These are phyloP conservation scores for Fusarium falciforme DNA, from an alignment of 2,329 filamentous ascomycete genomes.

Conservation along the genomic window DNA sequence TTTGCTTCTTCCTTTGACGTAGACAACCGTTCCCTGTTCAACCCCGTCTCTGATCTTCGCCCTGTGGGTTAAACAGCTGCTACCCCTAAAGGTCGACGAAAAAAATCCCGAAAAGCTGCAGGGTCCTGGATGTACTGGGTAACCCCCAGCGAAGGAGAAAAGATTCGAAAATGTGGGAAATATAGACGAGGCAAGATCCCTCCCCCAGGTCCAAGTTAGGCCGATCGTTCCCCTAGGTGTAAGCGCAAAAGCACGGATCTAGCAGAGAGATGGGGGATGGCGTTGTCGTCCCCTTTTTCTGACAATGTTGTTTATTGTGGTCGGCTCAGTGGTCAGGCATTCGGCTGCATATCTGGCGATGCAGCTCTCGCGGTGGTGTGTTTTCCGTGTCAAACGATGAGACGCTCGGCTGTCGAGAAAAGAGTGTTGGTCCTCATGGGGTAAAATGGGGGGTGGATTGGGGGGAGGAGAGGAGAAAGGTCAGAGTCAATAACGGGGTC, in stretches of 20 bases:
- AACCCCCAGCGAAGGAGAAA: background rate
- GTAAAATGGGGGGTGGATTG: background rate
- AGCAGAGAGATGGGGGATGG: conserved; percentile 10
- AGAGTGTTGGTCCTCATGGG: background rate
- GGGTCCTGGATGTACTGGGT: background rate
- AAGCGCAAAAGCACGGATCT: conserved; percentile 27
- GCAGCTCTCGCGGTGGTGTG: conserved; percentile 1
- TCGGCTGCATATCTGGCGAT: conserved; percentile 16
- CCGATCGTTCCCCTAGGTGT: conserved; percentile 6
- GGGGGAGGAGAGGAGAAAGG: background rate
- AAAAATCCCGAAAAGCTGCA: conserved; percentile 4
- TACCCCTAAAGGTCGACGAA: background rate
- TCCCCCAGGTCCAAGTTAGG: background rate
- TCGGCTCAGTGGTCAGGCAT: conserved; percentile 21
- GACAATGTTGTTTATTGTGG: conserved; percentile 3
- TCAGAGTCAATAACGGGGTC: background rate
- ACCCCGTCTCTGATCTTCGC: background rate
- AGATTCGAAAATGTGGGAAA: background rate
- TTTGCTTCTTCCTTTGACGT: background rate
- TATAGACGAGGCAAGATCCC: background rate
- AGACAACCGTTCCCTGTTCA: background rate
- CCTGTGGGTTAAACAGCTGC: background rate
- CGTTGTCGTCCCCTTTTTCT: conserved; percentile 5
- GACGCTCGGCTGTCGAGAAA: background rate
- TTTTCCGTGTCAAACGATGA: background rate